Evolutionary conservation across 441 rosid species (phyloP).

Genomic region (Arabidopsis hybrid): DNA sequence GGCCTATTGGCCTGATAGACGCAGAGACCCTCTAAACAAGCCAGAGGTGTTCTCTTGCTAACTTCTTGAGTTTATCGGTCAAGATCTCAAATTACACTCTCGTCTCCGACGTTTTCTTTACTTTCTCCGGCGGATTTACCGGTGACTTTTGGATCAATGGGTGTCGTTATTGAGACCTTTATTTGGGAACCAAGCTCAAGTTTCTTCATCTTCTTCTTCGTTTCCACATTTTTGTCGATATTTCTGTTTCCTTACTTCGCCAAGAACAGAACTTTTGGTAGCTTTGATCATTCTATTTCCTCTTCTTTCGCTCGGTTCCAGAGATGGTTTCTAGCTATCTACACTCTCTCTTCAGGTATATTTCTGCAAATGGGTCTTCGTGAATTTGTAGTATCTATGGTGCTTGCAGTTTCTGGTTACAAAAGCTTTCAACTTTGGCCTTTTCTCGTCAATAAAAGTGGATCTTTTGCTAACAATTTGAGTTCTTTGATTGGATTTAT

Average conservation of each 20-base stretch:
- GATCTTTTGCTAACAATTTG: not conserved
- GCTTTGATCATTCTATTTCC: slow-evolving; percentile 56
- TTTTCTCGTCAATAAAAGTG: not conserved
- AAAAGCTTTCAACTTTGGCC: not conserved
- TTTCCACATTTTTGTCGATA: slow-evolving; percentile 65
- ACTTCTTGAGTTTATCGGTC: not conserved
- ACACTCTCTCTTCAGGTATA: slow-evolving; percentile 78
- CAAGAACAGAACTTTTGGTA: slow-evolving; percentile 49
- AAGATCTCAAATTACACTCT: slow-evolving; percentile 34
- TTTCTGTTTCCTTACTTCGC: slow-evolving; percentile 57
- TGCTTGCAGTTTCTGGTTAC: not conserved
- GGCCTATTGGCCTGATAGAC: not conserved
- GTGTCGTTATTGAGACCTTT: slow-evolving; percentile 67
- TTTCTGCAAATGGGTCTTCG: not conserved
- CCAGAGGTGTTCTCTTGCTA: not conserved
- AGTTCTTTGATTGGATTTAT: not conserved
- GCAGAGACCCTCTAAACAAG: not conserved
- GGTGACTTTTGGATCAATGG: slow-evolving; percentile 53
- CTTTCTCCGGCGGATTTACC: slow-evolving; percentile 15
- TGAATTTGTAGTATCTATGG: not conserved
- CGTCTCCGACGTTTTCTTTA: slow-evolving; percentile 27
- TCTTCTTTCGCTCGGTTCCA: slow-evolving; percentile 61
- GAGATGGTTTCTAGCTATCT: slow-evolving; percentile 68
- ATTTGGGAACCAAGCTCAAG: slow-evolving; percentile 76
- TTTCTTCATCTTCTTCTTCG: slow-evolving; percentile 61